phyloP scores from a whole-genome alignment of 495 filamentous ascomycete species.

The Xylaria grammica region DNA sequence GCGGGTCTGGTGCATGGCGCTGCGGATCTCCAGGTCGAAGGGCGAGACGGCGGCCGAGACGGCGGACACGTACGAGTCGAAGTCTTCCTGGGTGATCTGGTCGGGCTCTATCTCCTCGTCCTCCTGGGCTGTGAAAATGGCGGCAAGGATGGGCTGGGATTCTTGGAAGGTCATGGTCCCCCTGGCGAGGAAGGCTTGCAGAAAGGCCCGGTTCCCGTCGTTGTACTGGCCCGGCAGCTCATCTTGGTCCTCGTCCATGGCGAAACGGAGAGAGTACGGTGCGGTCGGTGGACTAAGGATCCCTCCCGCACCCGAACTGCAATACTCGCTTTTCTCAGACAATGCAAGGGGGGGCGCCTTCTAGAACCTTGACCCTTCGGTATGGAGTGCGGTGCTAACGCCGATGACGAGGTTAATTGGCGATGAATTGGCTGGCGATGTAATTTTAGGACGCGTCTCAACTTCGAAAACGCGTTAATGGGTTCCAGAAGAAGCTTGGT shows the following conservation, averaged over 20 bases:
- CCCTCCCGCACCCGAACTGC: too few relatives aligned
- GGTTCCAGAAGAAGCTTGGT: too few relatives aligned
- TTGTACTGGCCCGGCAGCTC: slow-evolving; percentile 23
- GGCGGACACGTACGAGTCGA: slow-evolving; percentile 69
- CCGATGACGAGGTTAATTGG: too few relatives aligned
- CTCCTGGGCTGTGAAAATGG: slow-evolving; percentile 64
- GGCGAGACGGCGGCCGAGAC: slow-evolving; percentile 74
- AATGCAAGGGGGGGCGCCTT: too few relatives aligned
- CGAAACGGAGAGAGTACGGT: too few relatives aligned
- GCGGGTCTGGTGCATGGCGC: slow-evolving; percentile 64
- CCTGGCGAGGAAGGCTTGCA: slow-evolving; percentile 85
- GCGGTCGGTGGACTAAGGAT: too few relatives aligned
- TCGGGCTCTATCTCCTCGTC: slow-evolving; percentile 51
- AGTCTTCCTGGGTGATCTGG: slow-evolving; percentile 70
- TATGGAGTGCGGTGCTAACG: too few relatives aligned
- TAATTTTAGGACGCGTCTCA: too few relatives aligned
- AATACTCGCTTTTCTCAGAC: too few relatives aligned
- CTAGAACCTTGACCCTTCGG: too few relatives aligned
- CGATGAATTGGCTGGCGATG: too few relatives aligned
- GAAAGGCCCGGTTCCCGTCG: slow-evolving; percentile 85
- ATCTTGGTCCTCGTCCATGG: slow-evolving; percentile 33
- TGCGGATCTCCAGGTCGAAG: slow-evolving; percentile 87
- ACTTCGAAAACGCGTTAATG: too few relatives aligned
- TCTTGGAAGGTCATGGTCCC: slow-evolving; percentile 76
- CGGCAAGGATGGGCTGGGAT: slow-evolving; percentile 73